phyloP scores from a whole-genome alignment of 805 yeast species.

The Wickerhamiella brachini region DNA sequence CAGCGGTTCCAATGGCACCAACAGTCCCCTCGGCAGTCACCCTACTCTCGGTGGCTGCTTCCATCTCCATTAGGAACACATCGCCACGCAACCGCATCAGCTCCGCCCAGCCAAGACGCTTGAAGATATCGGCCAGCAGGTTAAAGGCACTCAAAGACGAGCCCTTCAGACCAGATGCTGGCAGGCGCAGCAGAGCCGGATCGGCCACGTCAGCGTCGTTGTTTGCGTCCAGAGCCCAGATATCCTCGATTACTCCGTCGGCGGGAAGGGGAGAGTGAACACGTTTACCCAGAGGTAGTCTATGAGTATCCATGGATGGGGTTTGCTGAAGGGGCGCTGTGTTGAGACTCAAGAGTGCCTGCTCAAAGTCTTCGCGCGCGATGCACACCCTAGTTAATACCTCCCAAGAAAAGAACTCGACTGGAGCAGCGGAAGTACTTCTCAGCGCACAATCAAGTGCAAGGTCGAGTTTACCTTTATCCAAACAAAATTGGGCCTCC shows the following conservation, averaged over 20 bases:
- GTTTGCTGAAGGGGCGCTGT: conserved; percentile 56
- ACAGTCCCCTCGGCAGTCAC: conserved; percentile 3
- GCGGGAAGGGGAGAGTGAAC: conserved; percentile 37
- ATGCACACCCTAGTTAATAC: conserved; percentile 47
- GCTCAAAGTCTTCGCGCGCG: conserved; percentile 37
- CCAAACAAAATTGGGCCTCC: conserved; percentile 51
- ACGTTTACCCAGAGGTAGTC: conserved; percentile 32
- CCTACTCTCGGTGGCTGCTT: conserved; percentile 21
- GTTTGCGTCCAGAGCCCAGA: conserved; percentile 30
- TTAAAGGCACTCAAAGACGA: conserved; percentile 52
- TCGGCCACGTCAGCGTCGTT: conserved; percentile 26
- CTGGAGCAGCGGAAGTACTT: conserved; percentile 55
- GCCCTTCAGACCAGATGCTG: conserved; percentile 37
- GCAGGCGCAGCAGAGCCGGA: conserved; percentile 36
- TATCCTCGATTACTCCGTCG: conserved; percentile 37
- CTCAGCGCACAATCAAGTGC: conserved; percentile 48
- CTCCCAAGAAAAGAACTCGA: conserved; percentile 66
- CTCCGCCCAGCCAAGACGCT: conserved; percentile 71
- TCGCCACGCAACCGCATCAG: conserved; percentile 50
- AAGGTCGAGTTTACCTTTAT: conserved; percentile 36
- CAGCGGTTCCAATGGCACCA: not conserved
- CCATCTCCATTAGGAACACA: conserved; percentile 73
- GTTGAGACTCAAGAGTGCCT: conserved; percentile 56
- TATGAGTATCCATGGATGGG: conserved; percentile 32
- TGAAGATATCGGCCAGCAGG: conserved; percentile 52